These are phyloP conservation scores for Notholithocarpus densiflorus DNA, from an alignment of 306 rosid species.

Conservation along the genomic window DNA sequence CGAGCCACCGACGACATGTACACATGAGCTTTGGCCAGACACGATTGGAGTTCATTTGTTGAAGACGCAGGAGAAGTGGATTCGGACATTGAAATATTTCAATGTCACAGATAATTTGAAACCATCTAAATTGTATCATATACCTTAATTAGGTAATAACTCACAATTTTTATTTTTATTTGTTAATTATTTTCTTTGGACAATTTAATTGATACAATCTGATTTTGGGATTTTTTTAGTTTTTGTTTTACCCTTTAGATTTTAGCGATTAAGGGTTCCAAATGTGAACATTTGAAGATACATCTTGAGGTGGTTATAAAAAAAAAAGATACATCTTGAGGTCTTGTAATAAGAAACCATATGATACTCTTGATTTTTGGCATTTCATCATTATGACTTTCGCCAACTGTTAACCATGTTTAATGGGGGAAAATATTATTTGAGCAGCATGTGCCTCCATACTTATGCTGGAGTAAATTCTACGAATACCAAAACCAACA, in stretches of 20 bases:
- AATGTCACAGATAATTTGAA: constrained; percentile 59
- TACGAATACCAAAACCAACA: neutral
- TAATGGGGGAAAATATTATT: neutral
- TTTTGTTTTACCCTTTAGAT: no score
- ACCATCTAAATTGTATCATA: constrained; percentile 76
- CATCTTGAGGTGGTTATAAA: no score
- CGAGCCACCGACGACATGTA: constrained; percentile 67
- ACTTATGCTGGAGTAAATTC: neutral
- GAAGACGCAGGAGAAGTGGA: constrained; percentile 88
- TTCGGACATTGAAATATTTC: constrained; percentile 60
- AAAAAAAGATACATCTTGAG: no score
- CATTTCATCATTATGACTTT: neutral
- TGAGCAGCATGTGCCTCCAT: neutral
- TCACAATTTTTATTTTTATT: neutral
- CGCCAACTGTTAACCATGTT: neutral
- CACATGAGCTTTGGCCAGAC: constrained; percentile 76
- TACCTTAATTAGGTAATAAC: constrained; percentile 27
- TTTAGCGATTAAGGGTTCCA: no score
- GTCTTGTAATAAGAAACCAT: no score
- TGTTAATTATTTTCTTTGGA: neutral
- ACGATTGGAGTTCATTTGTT: constrained; percentile 91
- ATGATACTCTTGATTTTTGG: no score
- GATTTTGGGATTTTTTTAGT: neutral
- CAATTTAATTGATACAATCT: constrained; percentile 5
- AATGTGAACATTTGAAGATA: no score